phyloP scores from a whole-genome alignment of 768 basidiomycete genomes.

The Boletus patriciae region DNA sequence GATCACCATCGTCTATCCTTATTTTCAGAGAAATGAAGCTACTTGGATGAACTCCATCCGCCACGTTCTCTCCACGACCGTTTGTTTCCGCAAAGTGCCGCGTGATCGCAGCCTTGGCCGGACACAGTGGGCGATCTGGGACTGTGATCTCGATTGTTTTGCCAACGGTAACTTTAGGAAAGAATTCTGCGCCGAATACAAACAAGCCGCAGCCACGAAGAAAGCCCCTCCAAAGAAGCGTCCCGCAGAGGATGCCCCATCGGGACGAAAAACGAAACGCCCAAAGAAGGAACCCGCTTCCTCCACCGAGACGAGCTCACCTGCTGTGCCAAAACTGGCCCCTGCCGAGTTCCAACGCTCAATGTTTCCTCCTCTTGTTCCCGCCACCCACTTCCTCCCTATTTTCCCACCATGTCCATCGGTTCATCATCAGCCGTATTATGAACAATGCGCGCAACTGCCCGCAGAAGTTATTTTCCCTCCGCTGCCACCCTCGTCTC shows the following conservation, averaged over 20 bases:
- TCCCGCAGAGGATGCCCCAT: slow-evolving; percentile 36
- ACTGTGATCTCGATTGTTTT: slow-evolving; percentile 82
- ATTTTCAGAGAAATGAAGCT: slow-evolving; percentile 87
- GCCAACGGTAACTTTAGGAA: slow-evolving; percentile 80
- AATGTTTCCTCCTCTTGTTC: slow-evolving; percentile 22
- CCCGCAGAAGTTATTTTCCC: slow-evolving; percentile 74
- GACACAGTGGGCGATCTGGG: slow-evolving; percentile 85
- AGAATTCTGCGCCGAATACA: slow-evolving; percentile 44
- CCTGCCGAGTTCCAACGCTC: slow-evolving; percentile 14
- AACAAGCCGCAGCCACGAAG: slow-evolving; percentile 31
- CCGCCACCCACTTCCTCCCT: slow-evolving; percentile 29
- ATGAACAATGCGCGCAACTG: slow-evolving; percentile 55
- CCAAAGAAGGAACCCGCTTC: slow-evolving; percentile 38
- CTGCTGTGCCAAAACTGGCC: slow-evolving; percentile 22
- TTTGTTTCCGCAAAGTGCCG: slow-evolving; percentile 84
- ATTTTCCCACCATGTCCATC: slow-evolving; percentile 58
- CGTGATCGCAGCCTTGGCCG: slow-evolving; percentile 77
- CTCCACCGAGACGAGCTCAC: slow-evolving; percentile 26
- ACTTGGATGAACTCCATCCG: slow-evolving; percentile 99
- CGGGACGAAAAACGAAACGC: slow-evolving; percentile 48
- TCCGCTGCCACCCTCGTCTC: slow-evolving; percentile 57
- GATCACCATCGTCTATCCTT: slow-evolving; percentile 92
- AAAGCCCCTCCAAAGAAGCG: slow-evolving; percentile 40
- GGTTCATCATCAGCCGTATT: slow-evolving; percentile 73
- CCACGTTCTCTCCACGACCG: slow-evolving; percentile 93